Percentiles rank a stretch among this genome's conserved stretches.
phyloP scores from a whole-genome alignment of 2,329 filamentous ascomycete species.

The Aspergillus proliferans region DNA sequence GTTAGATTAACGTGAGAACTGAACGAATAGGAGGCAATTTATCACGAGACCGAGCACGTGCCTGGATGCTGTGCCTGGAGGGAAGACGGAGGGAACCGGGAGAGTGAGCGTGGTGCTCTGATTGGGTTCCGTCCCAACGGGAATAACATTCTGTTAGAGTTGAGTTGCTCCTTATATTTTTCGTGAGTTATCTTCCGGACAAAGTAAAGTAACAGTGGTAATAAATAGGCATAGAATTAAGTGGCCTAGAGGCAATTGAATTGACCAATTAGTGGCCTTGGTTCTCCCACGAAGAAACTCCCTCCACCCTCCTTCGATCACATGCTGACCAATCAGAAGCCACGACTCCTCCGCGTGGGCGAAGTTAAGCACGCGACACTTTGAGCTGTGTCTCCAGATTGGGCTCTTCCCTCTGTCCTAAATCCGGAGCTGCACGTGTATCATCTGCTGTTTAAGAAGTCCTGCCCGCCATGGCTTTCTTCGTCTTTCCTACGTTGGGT shows the following conservation, averaged over 20 bases:
- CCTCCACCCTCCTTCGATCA: neutral
- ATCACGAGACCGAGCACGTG: neutral
- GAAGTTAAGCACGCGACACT: conserved; percentile 32
- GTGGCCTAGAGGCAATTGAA: neutral
- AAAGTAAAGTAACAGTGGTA: no score
- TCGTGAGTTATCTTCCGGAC: no score
- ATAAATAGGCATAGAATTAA: neutral
- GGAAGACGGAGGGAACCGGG: neutral
- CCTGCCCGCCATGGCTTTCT: no score
- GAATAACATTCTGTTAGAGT: no score
- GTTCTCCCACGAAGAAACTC: neutral
- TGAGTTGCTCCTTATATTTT: no score
- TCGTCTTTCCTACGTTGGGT: no score
- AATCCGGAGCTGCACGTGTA: no score
- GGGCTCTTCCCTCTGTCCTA: no score
- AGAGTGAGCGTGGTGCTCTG: neutral
- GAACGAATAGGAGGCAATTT: neutral
- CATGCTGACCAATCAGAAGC: conserved; percentile 20
- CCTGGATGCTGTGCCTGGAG: neutral
- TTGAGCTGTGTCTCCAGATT: neutral
- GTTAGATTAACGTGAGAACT: neutral
- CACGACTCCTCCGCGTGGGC: conserved; percentile 23
- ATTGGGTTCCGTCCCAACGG: no score
- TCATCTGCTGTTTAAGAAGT: no score
- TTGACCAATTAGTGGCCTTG: neutral